Evolutionary conservation across 306 rosid species (phyloP).

Genomic region (Acmispon strigosus): DNA sequence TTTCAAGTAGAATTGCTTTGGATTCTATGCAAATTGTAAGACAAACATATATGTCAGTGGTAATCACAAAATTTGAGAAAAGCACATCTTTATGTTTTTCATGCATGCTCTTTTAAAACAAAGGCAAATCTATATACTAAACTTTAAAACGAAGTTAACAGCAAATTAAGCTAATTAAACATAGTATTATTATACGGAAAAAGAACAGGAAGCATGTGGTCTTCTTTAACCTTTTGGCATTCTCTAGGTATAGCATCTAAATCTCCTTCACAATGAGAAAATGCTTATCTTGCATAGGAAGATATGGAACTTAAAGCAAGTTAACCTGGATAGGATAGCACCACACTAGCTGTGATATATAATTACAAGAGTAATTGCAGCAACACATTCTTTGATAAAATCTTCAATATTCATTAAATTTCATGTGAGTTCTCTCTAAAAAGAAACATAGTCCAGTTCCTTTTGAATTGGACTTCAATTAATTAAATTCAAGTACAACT

Average conservation of each 20-base stretch:
- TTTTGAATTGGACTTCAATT: no score
- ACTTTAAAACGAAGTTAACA: neutral
- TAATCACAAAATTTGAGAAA: neutral
- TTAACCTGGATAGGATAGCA: neutral
- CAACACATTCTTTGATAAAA: no score
- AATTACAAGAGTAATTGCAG: no score
- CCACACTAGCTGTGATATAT: no score
- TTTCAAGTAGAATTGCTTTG: no score
- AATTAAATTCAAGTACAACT: no score
- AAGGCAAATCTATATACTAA: neutral
- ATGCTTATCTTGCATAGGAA: slow-evolving; percentile 15
- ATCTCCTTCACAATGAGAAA: neutral
- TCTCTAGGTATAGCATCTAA: neutral
- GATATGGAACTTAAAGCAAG: neutral
- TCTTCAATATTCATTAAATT: no score
- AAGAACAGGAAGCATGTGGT: neutral
- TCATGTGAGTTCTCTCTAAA: no score
- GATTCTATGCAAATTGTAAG: no score
- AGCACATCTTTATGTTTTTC: neutral
- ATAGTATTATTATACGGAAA: neutral
- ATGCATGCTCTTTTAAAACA: neutral
- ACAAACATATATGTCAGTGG: neutral
- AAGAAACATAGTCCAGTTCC: no score
- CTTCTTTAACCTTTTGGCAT: neutral
- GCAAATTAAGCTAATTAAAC: neutral